These are phyloP conservation scores for Plectranthus barbatus DNA, from an alignment of 257 asterid genomes.

Conservation along the genomic window DNA sequence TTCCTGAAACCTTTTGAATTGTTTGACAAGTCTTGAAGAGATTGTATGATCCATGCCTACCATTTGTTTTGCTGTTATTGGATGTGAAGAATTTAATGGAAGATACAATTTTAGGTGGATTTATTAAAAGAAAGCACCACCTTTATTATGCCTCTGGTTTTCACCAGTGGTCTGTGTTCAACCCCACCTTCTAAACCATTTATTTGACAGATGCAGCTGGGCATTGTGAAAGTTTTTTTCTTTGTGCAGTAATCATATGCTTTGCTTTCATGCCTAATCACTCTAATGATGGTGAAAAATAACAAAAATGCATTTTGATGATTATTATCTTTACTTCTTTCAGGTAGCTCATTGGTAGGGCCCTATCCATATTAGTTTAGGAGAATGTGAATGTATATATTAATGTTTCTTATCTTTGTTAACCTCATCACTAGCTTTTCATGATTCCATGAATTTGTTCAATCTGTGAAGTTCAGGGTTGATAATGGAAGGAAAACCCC, in stretches of 20 bases:
- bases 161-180: background rate
- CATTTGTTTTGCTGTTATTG: background rate
- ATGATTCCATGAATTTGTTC: background rate
- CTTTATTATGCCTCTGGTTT: background rate
- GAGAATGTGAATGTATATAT: background rate
- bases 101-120: background rate
- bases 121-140: background rate
- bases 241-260: background rate
- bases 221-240: background rate
- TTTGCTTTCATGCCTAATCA: background rate
- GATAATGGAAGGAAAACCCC: conserved; percentile 45
- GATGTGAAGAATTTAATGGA: background rate
- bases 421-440: background rate
- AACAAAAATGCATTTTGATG: background rate
- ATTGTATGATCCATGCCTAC: background rate
- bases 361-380: background rate
- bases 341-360: background rate
- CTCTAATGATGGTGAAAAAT: background rate
- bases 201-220: background rate
- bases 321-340: background rate
- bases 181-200: background rate
- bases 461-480: conserved; percentile 8
- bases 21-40: background rate
- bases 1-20: background rate
- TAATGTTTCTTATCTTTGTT: background rate